Base-by-base conservation (phyloP, 495 filamentous ascomycete species). In the Pseudomonodictys pantanalensis region DNA sequence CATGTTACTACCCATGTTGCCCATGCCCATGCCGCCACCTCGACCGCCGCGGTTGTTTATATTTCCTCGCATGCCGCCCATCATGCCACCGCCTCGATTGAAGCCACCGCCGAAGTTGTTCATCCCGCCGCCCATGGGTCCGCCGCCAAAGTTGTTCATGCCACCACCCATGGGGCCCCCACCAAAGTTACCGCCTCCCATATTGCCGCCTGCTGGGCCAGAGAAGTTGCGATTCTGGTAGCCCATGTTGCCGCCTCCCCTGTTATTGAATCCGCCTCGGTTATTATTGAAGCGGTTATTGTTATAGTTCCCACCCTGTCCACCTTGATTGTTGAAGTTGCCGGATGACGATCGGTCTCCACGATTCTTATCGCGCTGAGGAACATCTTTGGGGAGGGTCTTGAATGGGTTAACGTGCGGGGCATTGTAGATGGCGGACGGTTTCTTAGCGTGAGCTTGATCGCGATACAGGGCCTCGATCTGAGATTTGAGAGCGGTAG, bases 361-460 rank as follows among this genome's bases (percentile, higher is more conserved):
- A 71, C 56, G 82, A 55, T 87, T 84, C 58, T 89, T 86, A n/a
- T 76, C 80, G 45, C 92, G 86, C 68, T 82, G 80, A 1, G 91
- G 90, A 0, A 86, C 85, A 72, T 96, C 92, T 74, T 97, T 97
- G 9, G 92, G 92, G 20, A 96, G 76, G 0, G 92, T 97, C 50
- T 84, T 82, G 81, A 95, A 97, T 2, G 92, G 92, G 66, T 97
- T 97, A 48, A 76, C 77, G 25, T 83, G 81, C 0, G 91, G 86
- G 52, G 82, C 85, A 23, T 89, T 85, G 75, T 90, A 97, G 58
- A 81, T 83, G 52, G 88, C 86, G 1, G 78, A 82, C 60, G 87
- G 81, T 55, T 86, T 87, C 68, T 90, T 92, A 17, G 74, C 70
- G 44, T 82, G 73, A 57, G 83, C 79, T 28, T 79, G 79, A 3